These are phyloP conservation scores for Centella asiatica DNA, from an alignment of 129 eudicot species.

Conservation along the genomic window DNA sequence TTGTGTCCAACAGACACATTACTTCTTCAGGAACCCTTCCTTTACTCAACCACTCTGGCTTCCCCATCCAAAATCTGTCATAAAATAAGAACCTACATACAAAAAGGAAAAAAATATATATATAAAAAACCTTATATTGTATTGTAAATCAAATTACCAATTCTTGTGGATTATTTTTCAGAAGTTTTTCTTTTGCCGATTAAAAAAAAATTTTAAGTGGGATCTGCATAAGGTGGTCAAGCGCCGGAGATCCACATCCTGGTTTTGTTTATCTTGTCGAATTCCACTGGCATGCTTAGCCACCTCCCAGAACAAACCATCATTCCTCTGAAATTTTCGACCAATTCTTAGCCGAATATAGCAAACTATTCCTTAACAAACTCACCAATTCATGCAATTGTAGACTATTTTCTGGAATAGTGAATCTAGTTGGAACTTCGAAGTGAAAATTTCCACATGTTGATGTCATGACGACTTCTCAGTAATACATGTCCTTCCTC, in stretches of 20 bases:
- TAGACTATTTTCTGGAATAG: too few species aligned
- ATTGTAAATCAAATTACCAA: too few species aligned
- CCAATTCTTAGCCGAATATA: neutral
- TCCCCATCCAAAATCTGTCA: constrained; percentile 30
- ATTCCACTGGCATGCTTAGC: neutral
- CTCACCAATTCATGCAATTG: constrained; percentile 5
- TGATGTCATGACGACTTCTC: neutral
- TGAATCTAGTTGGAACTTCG: neutral
- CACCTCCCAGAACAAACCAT: constrained; percentile 2
- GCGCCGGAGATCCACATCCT: neutral
- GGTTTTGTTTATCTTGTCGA: neutral
- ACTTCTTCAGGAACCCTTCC: neutral
- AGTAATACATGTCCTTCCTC: neutral
- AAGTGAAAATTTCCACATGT: constrained; percentile 4
- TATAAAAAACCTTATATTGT: too few species aligned
- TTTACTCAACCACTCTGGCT: constrained; percentile 14
- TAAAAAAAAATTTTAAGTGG: too few species aligned
- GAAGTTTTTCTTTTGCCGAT: too few species aligned
- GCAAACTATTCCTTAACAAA: neutral
- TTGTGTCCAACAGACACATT: constrained; percentile 9
- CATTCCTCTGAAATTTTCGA: constrained; percentile 4
- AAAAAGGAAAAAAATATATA: too few species aligned
- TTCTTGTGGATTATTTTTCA: too few species aligned
- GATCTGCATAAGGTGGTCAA: constrained; percentile 1
- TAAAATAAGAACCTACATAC: constrained; percentile 20